Evolutionary conservation across 495 filamentous ascomycete species (phyloP), one percentile per base, ranked within the genome.

Genomic region (Xanthoparmelia taractica): DNA sequence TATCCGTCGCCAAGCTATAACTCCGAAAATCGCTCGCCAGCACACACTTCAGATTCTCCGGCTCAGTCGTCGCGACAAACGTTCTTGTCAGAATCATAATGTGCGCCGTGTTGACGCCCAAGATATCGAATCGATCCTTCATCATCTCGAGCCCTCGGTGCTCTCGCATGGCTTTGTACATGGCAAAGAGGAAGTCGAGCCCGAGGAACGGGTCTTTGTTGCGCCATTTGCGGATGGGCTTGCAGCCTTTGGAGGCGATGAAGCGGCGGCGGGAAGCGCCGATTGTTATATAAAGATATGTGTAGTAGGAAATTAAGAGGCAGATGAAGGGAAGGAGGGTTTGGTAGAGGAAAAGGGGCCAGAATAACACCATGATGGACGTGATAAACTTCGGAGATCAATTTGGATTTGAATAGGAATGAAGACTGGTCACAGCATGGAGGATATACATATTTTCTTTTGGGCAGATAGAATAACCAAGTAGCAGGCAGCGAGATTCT

Each of bases 31-130:
- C 76, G 8, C 78, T 79, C 3, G 82, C 79, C 1, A 91, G 77
- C 2, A 91, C 76, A 4, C 79, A 70, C 63, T 88, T 84, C 52
- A 88, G 74, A 61, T 88, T 89, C 69, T 79, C 79, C 1, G 85
- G 82, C 64, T 89, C 87, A 8, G 73, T 73, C 0, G 84, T 87
- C 7, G 77, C 69, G 34, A 85, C 34, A 0, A 61, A 6, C 13
- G 23, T 61, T 4, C 4, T 15, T 0, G 29, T 15, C 25, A 72
- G 66, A 23, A 65, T 59, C 11, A 69, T 40, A 0, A 73, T 72
- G 25, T 67, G 60, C 4, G 43, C 58, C 33, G 68, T 68, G 34
- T 66, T 64, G 0, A 41, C 62, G 6, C 71, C 72, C 1, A 73
- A 29, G 31, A 62, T 38, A 34, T 69, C 63, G 59, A 74, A 72